Conservation (phyloP, 2,329 filamentous ascomycete species). For the Paradendryphiella salina region DNA sequence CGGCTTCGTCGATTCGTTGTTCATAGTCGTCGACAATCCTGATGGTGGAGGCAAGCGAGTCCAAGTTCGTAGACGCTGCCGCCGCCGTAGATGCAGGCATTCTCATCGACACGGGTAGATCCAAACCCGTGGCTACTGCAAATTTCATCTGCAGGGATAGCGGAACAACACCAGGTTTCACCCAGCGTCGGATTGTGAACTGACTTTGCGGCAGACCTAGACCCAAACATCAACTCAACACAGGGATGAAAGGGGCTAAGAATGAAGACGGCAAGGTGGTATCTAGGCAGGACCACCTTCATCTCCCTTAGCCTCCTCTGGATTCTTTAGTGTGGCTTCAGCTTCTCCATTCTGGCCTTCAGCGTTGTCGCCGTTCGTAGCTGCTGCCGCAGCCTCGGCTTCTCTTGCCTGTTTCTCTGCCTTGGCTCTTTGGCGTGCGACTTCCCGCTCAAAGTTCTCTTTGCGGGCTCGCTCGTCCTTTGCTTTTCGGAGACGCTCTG, state of each 20-base stretch:
- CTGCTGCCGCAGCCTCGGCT: conserved; percentile 25
- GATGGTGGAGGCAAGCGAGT: conserved; percentile 8
- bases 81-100: neutral
- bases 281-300: conserved; percentile 45
- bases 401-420: conserved; percentile 51
- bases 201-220: conserved; percentile 25
- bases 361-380: conserved; percentile 27
- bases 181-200: conserved; percentile 36
- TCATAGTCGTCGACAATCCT: conserved; percentile 10
- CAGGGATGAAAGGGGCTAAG: conserved; percentile 10
- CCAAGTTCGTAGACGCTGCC: neutral
- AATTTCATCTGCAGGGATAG: conserved; percentile 20
- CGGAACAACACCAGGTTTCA: conserved; percentile 29
- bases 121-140: conserved; percentile 4
- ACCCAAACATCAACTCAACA: conserved; percentile 31
- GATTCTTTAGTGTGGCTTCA: conserved; percentile 20
- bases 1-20: neutral
- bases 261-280: conserved; percentile 19
- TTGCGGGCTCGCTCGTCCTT: conserved; percentile 86
- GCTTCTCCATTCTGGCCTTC: conserved; percentile 32
- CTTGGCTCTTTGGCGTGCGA: conserved; percentile 50
- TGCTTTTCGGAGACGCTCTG: conserved; percentile 77
- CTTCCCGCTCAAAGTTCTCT: conserved; percentile 66
- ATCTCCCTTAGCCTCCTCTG: conserved; percentile 39
- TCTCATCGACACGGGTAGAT: conserved; percentile 6